Evolutionary conservation across 2,329 filamentous ascomycete species (phyloP).

Genomic region (Shiraia bambusicola): DNA sequence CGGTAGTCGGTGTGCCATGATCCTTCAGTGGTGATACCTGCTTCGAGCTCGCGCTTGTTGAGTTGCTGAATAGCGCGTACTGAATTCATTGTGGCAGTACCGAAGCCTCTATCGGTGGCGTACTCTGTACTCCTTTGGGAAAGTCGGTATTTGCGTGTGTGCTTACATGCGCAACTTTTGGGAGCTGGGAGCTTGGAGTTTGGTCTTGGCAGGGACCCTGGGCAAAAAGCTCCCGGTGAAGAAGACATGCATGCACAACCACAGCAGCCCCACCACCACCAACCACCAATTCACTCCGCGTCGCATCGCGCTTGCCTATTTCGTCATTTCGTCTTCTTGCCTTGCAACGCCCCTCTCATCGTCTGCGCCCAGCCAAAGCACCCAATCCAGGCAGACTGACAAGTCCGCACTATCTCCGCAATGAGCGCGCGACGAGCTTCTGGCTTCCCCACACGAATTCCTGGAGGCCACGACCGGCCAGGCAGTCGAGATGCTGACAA

Average conservation of each 20-base stretch:
- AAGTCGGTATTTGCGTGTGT: not conserved
- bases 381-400: slow-evolving; percentile 3
- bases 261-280: slow-evolving; percentile 19
- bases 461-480: slow-evolving; percentile 31
- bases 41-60: slow-evolving; percentile 92
- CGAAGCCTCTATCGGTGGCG: not conserved
- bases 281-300: slow-evolving; percentile 9
- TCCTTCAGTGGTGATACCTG: slow-evolving; percentile 78
- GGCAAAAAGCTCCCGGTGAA: slow-evolving; percentile 30
- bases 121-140: slow-evolving; percentile 6
- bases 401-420: slow-evolving; percentile 31
- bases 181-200: no score
- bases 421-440: slow-evolving; percentile 37
- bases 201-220: slow-evolving; percentile 38
- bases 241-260: slow-evolving; percentile 16
- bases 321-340: not conserved
- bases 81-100: slow-evolving; percentile 72
- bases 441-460: slow-evolving; percentile 31
- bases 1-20: slow-evolving; percentile 98
- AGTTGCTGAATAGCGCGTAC: slow-evolving; percentile 90
- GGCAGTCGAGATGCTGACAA: slow-evolving; percentile 65
- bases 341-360: not conserved
- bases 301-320: slow-evolving; percentile 13
- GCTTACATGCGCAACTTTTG: slow-evolving; percentile 13
- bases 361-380: slow-evolving; percentile 1